phyloP scores from a whole-genome alignment of 75 land plant genomes.

The Cupressus sempervirens region DNA sequence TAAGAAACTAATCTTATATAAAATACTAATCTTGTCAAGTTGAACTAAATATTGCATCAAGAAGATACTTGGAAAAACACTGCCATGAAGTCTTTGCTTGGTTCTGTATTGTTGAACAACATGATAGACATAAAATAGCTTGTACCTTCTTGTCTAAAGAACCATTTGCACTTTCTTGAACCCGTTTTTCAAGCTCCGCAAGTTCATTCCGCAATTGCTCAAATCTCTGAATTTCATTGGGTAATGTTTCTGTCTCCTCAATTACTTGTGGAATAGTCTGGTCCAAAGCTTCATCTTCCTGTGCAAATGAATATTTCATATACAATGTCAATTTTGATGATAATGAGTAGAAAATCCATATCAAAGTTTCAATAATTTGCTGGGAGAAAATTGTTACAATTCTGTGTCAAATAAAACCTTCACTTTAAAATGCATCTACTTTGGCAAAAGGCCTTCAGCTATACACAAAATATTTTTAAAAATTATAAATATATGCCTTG shows the following conservation, averaged over 20 bases:
- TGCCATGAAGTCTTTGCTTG: neutral
- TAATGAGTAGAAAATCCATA: neutral
- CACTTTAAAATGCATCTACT: neutral
- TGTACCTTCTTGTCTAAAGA: constrained; percentile 33
- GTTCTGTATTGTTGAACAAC: neutral
- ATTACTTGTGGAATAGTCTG: constrained; percentile 12
- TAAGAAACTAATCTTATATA: neutral
- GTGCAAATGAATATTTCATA: constrained; percentile 8
- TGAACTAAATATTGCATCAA: neutral
- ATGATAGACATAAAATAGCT: neutral
- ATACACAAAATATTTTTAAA: neutral
- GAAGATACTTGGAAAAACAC: neutral
- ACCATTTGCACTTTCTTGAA: constrained; percentile 58
- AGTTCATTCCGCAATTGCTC: constrained; percentile 68
- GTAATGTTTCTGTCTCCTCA: constrained; percentile 32
- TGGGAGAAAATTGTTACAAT: neutral
- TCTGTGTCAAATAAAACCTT: neutral
- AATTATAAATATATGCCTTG: neutral
- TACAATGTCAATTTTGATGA: neutral
- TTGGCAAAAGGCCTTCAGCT: neutral
- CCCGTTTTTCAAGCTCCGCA: constrained; percentile 72
- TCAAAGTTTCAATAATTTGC: neutral
- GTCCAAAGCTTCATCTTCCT: constrained; percentile 36
- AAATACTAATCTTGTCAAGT: neutral
- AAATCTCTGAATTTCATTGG: constrained; percentile 60